phyloP scores from a whole-genome alignment of 192 early-diverging fungal species.

The Spinellus fusiger region DNA sequence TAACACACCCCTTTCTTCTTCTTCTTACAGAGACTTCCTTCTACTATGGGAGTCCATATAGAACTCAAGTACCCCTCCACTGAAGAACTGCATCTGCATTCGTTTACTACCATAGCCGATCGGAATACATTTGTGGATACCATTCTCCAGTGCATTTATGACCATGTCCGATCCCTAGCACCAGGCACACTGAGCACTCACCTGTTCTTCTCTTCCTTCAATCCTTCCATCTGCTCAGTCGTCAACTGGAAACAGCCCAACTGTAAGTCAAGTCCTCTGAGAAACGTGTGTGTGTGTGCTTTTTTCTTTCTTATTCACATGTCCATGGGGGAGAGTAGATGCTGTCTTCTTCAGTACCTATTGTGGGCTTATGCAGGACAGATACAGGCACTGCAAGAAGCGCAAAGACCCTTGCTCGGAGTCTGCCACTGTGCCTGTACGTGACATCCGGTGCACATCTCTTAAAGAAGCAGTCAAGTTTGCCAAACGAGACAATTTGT shows the following conservation, averaged over 20 bases:
- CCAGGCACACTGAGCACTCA: slow-evolving; percentile 20
- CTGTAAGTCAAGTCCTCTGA: slow-evolving; percentile 47
- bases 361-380: slow-evolving; percentile 53
- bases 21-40: slow-evolving; percentile 57
- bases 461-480: slow-evolving; percentile 96
- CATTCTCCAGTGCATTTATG: slow-evolving; percentile 83
- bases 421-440: background rate
- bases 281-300: background rate
- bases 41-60: slow-evolving; percentile 73
- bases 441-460: slow-evolving; percentile 47
- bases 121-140: slow-evolving; percentile 85
- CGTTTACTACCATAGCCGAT: slow-evolving; percentile 56
- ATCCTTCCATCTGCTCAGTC: slow-evolving; percentile 84
- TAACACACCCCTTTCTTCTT: background rate
- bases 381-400: slow-evolving; percentile 20
- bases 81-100: slow-evolving; percentile 43
- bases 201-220: slow-evolving; percentile 86
- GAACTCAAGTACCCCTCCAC: slow-evolving; percentile 86
- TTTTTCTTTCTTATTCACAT: background rate
- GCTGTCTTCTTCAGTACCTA: slow-evolving; percentile 91
- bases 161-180: slow-evolving; percentile 44
- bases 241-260: slow-evolving; percentile 99
- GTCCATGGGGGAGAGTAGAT: slow-evolving; percentile 31
- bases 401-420: slow-evolving; percentile 6
- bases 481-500: slow-evolving; percentile 83